Evolutionary conservation across 208 protist genomes (phyloP), one percentile per base, ranked within the genome.

Genomic region (Leishmania tropica): DNA sequence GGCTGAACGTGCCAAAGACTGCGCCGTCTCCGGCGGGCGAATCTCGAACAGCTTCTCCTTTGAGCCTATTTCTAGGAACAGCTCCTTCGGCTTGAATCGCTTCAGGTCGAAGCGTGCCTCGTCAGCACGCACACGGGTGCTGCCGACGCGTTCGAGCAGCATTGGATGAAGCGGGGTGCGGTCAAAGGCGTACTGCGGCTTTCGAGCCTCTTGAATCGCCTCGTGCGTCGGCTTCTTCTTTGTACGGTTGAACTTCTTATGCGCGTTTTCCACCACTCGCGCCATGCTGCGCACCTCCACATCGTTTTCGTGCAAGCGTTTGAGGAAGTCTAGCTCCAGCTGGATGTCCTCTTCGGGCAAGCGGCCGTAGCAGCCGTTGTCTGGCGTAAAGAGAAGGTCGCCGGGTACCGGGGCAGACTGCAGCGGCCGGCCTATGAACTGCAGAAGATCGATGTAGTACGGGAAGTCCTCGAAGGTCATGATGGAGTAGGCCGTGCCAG

Each of bases 381-480:
- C 94, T n/a, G 93, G 79, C 45, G 85, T 90, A 75, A 95, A 96
- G 42, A 96, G 86, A 2, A 95, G 87, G 74, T 96, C 91, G 54
- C 87, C 90, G 4, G 90, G 85, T 45, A 84, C 81, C 64, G 64
- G 72, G 74, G 79, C 75, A 64, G 86, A 95, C 77, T 90, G 86
- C 68, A 98, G 79, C 15, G 96, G 94, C 19, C 90, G 90, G 60
- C 92, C 91, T 10, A 98, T 53, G 76, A 98, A 98, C 65, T 92
- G 75, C 93, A 97, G 97, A 19, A 98, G 90, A 75, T 97, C 95
- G 17, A 97, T 83, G 77, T 96, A 96, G 87, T 98, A 98, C 4
- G 95, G 91, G 62, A 99, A 87, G 87, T 99, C 99, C 58, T 99
- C 99, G 58, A 95, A 93, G 24, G 95, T 96, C 37, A 99, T 89